Base-by-base conservation (phyloP, 2,329 filamentous ascomycete genomes). In the Stachybotrys elegans region DNA sequence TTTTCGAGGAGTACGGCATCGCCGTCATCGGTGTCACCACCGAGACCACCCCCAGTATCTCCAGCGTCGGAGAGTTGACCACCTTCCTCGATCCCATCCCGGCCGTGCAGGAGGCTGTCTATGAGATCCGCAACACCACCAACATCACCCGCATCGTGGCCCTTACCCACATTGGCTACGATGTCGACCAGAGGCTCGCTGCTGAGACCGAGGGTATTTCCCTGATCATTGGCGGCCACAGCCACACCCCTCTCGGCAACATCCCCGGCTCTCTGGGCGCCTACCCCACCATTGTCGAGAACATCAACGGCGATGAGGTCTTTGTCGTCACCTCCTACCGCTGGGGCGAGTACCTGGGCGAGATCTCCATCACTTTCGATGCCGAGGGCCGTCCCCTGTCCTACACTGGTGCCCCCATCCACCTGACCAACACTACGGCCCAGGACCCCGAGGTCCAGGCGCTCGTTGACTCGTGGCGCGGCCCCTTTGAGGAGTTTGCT, bases 301-400 rank as follows among this genome's bases (percentile, higher is more conserved):
- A 85, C 58, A 61, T 70, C 48, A 74, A 79, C 40, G 81, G 79
- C 36, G 76, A 84, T 25, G 82, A 85, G 53, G 81, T 85, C 40
- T 85, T 84, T 56, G 73, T 84, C 53, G 81, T 86, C 16, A 83
- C 80, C 7, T 76, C 81, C 3, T 85, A 81, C 57, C 75, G 80
- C 49, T 85, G 82, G 82, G 81, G 81, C 42, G 79, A 84, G 62
- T 84, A 84, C 44, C 62, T 85, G 3, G 82, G 81, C 45, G 81
- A 81, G 58, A 85, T 85, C 51, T 80, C 84, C 49, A 72, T 85
- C 7, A 79, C 77, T 1, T 85, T 82, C 54, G 79, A 83, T 52
- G 50, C 67, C 4, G 63, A 76, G 2, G 82, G 82, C 57, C 79
- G 75, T 58, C 75, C 83, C 14, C 68, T 84, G 6, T 72, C 71